Percentiles rank a stretch among this genome's conserved stretches.
phyloP scores from a whole-genome alignment of 345 rosid species.

The Physaria fendleri region DNA sequence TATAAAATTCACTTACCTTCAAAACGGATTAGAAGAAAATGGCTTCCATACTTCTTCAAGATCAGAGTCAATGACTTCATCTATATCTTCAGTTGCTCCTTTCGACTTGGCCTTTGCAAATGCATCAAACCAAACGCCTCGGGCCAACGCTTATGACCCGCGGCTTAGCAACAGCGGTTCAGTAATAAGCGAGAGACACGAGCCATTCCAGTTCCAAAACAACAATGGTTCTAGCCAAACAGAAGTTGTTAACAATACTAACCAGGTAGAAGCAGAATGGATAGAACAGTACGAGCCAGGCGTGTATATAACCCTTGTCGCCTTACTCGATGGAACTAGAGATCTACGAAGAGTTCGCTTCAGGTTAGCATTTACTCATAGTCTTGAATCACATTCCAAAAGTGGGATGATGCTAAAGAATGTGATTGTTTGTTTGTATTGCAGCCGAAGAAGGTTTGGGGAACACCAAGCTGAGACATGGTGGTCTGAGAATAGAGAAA shows the following conservation, averaged over 20 bases:
- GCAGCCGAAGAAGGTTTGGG: conserved; percentile 84
- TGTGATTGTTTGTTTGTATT: background rate
- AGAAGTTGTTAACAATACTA: conserved; percentile 27
- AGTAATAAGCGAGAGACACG: conserved; percentile 44
- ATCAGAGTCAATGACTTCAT: conserved; percentile 51
- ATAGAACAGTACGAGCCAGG: conserved; percentile 95
- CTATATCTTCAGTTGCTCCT: conserved; percentile 45
- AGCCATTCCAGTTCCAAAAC: conserved; percentile 41
- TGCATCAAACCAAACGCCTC: conserved; percentile 39
- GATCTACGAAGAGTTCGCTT: conserved; percentile 94
- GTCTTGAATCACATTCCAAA: background rate
- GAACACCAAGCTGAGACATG: conserved; percentile 97
- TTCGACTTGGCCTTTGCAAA: conserved; percentile 38
- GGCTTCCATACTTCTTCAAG: conserved; percentile 52
- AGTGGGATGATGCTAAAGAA: conserved; percentile 10
- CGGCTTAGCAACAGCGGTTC: conserved; percentile 45
- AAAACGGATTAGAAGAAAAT: conserved; percentile 67
- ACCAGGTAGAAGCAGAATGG: conserved; percentile 89
- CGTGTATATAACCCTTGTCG: conserved; percentile 86
- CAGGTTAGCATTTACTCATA: conserved; percentile 45
- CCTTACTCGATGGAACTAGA: conserved; percentile 84
- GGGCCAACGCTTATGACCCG: conserved; percentile 32
- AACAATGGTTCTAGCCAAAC: conserved; percentile 40
- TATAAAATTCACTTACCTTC: conserved; percentile 42
- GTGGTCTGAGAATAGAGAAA: conserved; percentile 97